These are phyloP conservation scores for Colletotrichum sp. DNA, from an alignment of 2,329 filamentous ascomycete species.

Conservation along the genomic window DNA sequence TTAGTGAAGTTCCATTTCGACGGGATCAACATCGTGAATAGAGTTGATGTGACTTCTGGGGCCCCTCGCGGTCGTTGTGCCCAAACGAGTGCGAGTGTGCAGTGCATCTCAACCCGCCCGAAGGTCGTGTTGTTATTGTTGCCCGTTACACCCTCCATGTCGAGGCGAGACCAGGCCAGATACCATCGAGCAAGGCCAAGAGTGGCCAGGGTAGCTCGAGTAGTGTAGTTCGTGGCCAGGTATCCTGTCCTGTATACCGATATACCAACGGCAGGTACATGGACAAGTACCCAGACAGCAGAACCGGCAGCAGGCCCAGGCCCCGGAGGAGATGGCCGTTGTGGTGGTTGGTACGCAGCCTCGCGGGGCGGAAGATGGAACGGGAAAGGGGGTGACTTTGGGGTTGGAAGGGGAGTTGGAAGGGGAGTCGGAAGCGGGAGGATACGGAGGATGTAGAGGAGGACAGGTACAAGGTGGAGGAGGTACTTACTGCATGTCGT, in stretches of 20 bases:
- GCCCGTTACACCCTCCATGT: conserved; percentile 14
- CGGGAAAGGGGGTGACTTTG: conserved; percentile 47
- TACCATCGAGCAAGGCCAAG: not conserved
- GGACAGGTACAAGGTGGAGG: conserved; percentile 31
- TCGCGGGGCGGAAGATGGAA: conserved; percentile 25
- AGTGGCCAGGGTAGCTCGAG: conserved; percentile 10
- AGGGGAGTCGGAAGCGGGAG: conserved; percentile 8
- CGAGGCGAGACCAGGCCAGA: not conserved
- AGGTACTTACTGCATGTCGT: conserved; percentile 65
- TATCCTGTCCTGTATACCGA: not conserved
- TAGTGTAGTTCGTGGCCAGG: not conserved
- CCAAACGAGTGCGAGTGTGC: not conserved
- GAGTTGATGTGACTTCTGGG: not conserved
- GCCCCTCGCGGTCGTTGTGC: not conserved
- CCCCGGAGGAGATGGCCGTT: not conserved
- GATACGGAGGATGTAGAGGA: conserved; percentile 2
- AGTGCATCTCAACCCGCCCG: not conserved
- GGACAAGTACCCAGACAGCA: not conserved
- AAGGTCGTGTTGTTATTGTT: conserved; percentile 9
- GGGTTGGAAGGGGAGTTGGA: too few species aligned
- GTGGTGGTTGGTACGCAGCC: conserved; percentile 4
- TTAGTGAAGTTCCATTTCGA: conserved; percentile 13
- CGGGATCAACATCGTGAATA: not conserved
- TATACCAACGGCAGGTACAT: conserved; percentile 4
- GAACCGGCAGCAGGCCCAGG: not conserved